Conservation (phyloP, 805 yeast species). For the Zygosaccharomyces pseudorouxii region DNA sequence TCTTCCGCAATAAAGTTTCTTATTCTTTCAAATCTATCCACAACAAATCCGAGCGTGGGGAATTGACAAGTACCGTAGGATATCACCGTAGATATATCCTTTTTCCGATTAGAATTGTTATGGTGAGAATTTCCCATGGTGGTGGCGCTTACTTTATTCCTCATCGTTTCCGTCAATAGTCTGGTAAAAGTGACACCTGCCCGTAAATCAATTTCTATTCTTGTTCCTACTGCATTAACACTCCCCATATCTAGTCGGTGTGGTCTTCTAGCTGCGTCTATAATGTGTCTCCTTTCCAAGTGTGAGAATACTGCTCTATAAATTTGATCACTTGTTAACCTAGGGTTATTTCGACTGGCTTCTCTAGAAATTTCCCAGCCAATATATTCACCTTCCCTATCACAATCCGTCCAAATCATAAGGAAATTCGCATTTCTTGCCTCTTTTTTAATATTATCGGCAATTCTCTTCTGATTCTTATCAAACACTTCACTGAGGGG, state of each 20-base stretch:
- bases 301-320: slow-evolving; percentile 86
- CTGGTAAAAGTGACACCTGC: slow-evolving; percentile 90
- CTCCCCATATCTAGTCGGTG: slow-evolving; percentile 56
- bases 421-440: slow-evolving; percentile 55
- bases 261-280: slow-evolving; percentile 71
- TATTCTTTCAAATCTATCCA: slow-evolving; percentile 79
- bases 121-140: slow-evolving; percentile 1
- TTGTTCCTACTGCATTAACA: slow-evolving; percentile 78
- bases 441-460: slow-evolving; percentile 62
- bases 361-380: slow-evolving; percentile 76
- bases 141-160: slow-evolving; percentile 22
- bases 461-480: slow-evolving; percentile 45
- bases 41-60: slow-evolving; percentile 95
- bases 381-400: slow-evolving; percentile 91
- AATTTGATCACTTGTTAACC: slow-evolving; percentile 44
- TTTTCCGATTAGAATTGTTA: slow-evolving; percentile 11
- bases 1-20: slow-evolving; percentile 67
- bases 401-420: slow-evolving; percentile 99
- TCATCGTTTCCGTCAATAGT: slow-evolving; percentile 51
- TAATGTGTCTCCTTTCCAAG: slow-evolving; percentile 68
- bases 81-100: slow-evolving; percentile 28
- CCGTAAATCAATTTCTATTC: slow-evolving; percentile 83
- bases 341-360: slow-evolving; percentile 46
- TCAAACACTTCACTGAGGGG: slow-evolving; percentile 48
- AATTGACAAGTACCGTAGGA: slow-evolving; percentile 96